Evolutionary conservation across 2,329 filamentous ascomycete genomes (phyloP), one percentile per base, ranked within the genome.

Genomic region (Dactylellina sp.): DNA sequence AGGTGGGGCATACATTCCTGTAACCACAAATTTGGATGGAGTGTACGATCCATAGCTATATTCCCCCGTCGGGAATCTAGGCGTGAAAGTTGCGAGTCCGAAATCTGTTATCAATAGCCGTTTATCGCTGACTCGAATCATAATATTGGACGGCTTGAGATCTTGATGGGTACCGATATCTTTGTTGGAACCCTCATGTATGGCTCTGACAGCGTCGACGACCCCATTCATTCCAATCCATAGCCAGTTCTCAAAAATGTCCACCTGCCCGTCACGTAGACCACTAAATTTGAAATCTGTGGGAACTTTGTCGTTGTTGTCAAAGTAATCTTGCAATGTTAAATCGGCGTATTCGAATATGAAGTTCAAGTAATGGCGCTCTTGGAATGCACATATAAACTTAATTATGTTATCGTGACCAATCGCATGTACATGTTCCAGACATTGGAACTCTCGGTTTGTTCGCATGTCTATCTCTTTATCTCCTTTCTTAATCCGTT

Each of bases 111-210:
- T 53, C n/a, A 28, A 53, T 11, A 53, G 25, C 3, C 28, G 28
- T 9, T 32, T 32, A 2, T 28, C n/a, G 11, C 49, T 25, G n/a
- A 9, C 11, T 28, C 49, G 49, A 32, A 53, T 24, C 5, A 53
- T 11, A 16, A 53, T 53, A 18, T 53, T 53, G 49, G 22, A 24
- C 22, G 49, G 49, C 16, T 53, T 53, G 16, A 53, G 49, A 18
- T 53, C 49, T n/a, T n/a, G 22, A 32, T 53, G 49, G 12, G 32
- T 32, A 7, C 49, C 49, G 6, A 50, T 50, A 6, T 4, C 20
- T 50, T 50, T 50, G 46, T 22, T 6, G 24, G 22, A 18, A 24
- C 6, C 16, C 14, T 53, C n/a, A 25, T 53, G 49, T 2, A 53
- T 20, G 2, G 49, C 49, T 14, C 25, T 14, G 11, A 53, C 18